Evolutionary conservation across 192 early-diverging fungal genomes (phyloP), one percentile per base, ranked within the genome.

Genomic region (Coemansia sp.): DNA sequence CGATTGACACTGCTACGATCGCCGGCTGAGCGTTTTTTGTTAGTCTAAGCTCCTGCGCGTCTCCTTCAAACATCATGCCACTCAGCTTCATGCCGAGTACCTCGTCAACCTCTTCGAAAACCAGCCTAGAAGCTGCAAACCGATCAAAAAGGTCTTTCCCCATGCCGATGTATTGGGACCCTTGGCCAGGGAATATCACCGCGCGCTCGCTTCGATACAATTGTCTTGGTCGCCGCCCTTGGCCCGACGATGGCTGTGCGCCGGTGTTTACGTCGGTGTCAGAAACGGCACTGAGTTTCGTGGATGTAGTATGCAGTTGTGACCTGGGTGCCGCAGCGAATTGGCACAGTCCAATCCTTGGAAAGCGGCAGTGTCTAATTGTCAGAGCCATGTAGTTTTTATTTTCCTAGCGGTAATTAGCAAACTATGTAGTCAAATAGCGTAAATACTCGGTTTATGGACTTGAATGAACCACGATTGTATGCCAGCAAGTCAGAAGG

Each of bases 101-200:
- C 7, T 92, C 90, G 59, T 98, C 91, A n/a, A 86, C 91, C 69
- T 96, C 93, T 56, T 96, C 94, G 67, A 98, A 91, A 0, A 94
- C 90, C 28, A 83, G 82, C 45, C 87, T 88, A 16, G 96, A 91
- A 2, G 84, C 87, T 11, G 87, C 50, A 54, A 87, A 96, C 33
- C 80, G 70, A 22, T 88, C 83, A 59, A 91, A 94, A 31, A 98
- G 77, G 78, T 97, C 96, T 68, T 82, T 83, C 8, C 93, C 94
- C 96, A 98, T 98, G 52, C 96, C 93, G 71, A 92, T 85, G 82
- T 87, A 92, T 73, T 93, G 91, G 10, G 91, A 89, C 48, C 91
- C 91, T 72, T 93, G 91, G 14, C 91, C 91, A 12, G 79, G 79
- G 49, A 81, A 81, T 61, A 81, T 60, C 52, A 81, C 34, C 1